Evolutionary conservation across 805 yeast genomes (phyloP).

Genomic region (Candida glaebosa): DNA sequence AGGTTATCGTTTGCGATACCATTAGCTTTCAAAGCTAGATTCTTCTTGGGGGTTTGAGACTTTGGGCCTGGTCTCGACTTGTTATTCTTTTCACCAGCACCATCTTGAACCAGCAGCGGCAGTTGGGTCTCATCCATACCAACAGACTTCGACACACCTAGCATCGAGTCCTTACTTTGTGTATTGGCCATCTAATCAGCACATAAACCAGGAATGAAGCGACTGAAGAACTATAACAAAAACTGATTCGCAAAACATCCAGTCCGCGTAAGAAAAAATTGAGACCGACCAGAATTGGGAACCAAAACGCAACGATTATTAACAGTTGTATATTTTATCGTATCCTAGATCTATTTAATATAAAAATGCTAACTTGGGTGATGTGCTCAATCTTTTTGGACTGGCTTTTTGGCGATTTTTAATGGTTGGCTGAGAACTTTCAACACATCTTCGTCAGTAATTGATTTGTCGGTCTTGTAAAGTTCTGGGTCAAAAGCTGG

Average conservation of each 20-base stretch:
- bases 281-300: too few species aligned
- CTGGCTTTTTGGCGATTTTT: conserved; percentile 47
- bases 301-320: neutral
- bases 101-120: neutral
- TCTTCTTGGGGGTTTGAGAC: neutral
- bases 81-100: neutral
- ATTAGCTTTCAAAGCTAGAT: neutral
- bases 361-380: too few species aligned
- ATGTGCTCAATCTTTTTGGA: conserved; percentile 19
- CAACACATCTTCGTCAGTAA: conserved; percentile 48
- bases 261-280: neutral
- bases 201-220: conserved; percentile 1
- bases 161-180: conserved; percentile 1
- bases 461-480: conserved; percentile 54
- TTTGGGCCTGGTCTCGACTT: neutral
- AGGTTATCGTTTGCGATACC: neutral
- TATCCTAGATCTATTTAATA: too few species aligned
- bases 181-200: conserved; percentile 4
- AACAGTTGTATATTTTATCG: too few species aligned
- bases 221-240: neutral
- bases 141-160: neutral
- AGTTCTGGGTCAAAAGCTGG: conserved; percentile 48
- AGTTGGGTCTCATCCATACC: neutral
- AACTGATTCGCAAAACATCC: neutral
- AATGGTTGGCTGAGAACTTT: conserved; percentile 49